Evolutionary conservation across 805 yeast genomes (phyloP).

Genomic region (Metschnikowia lachancei): DNA sequence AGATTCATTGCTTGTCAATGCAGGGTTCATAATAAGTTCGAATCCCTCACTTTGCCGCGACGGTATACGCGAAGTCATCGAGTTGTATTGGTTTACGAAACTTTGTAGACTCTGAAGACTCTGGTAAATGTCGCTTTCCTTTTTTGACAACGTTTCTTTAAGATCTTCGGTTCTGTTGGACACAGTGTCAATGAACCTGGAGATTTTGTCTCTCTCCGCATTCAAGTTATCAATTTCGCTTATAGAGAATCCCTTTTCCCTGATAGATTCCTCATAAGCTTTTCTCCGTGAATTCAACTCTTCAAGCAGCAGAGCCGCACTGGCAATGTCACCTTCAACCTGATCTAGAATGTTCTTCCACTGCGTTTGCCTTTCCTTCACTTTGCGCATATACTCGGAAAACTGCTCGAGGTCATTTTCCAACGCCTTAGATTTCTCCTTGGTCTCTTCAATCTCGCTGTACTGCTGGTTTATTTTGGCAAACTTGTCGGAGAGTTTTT

Average conservation of each 20-base stretch:
- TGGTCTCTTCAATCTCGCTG: constrained; percentile 48
- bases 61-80: constrained; percentile 48
- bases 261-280: constrained; percentile 42
- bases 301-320: constrained; percentile 42
- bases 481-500: constrained; percentile 37
- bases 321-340: constrained; percentile 52
- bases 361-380: constrained; percentile 60
- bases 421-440: constrained; percentile 54
- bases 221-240: constrained; percentile 62
- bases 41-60: constrained; percentile 28
- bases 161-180: constrained; percentile 46
- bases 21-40: constrained; percentile 37
- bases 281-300: constrained; percentile 41
- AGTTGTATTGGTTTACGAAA: constrained; percentile 56
- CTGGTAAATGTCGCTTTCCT: constrained; percentile 49
- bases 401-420: constrained; percentile 71
- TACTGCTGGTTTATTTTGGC: constrained; percentile 44
- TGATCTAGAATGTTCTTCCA: constrained; percentile 63
- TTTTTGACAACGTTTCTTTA: constrained; percentile 45
- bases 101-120: constrained; percentile 51
- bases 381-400: constrained; percentile 64
- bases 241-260: constrained; percentile 56
- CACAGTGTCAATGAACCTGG: constrained; percentile 49
- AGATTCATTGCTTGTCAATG: constrained; percentile 10
- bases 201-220: constrained; percentile 56